Conservation (phyloP, 768 basidiomycete genomes). For the Leccinum ochraceum region DNA sequence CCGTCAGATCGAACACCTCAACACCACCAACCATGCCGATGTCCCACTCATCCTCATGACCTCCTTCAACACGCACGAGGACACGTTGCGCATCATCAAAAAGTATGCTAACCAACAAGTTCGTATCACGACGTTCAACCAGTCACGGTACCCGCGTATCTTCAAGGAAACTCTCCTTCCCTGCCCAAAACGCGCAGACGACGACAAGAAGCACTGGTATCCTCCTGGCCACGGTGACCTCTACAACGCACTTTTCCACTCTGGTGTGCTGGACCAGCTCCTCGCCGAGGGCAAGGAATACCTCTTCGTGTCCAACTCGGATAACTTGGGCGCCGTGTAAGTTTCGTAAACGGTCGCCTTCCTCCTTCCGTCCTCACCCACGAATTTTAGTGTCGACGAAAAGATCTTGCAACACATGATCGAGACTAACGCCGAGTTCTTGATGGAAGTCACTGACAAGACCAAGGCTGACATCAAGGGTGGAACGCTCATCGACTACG, state of each 20-base stretch:
- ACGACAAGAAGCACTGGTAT: constrained; percentile 74
- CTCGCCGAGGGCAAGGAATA: constrained; percentile 73
- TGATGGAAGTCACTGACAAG: constrained; percentile 82
- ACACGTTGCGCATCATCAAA: constrained; percentile 75
- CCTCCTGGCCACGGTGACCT: constrained; percentile 78
- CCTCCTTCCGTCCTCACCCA: constrained; percentile 4
- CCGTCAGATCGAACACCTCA: constrained; percentile 69
- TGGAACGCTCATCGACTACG: constrained; percentile 69
- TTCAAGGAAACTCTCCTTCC: constrained; percentile 69
- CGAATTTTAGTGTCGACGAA: constrained; percentile 55
- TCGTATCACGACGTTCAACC: constrained; percentile 70
- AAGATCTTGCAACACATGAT: constrained; percentile 69
- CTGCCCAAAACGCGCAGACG: constrained; percentile 53
- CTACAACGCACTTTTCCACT: constrained; percentile 70
- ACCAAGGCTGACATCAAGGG: constrained; percentile 81
- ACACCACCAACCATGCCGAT: constrained; percentile 59
- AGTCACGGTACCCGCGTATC: constrained; percentile 74
- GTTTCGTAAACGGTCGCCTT: constrained; percentile 15
- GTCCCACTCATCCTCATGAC: constrained; percentile 83
- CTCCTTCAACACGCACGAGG: constrained; percentile 80
- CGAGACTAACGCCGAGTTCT: constrained; percentile 61
- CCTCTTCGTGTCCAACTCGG: constrained; percentile 78
- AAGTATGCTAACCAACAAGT: constrained; percentile 81
- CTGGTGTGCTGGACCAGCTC: constrained; percentile 72
- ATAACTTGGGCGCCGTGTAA: constrained; percentile 69